Base-by-base conservation (phyloP, 805 yeast species). In the Ogataea salicorniae region DNA sequence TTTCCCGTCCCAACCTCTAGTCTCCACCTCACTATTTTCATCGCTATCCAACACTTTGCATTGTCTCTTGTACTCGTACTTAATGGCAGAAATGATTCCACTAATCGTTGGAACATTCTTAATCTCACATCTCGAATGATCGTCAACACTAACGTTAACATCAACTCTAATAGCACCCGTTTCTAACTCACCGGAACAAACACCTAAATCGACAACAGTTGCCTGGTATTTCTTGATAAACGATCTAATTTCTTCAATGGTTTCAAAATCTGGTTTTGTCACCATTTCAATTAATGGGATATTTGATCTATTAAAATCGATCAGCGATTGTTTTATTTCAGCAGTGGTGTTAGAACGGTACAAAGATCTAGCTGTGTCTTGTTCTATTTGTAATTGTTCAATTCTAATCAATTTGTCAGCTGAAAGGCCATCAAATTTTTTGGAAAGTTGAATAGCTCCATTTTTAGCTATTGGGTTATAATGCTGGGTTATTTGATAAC, bases 81-180 rank as follows among this genome's bases (percentile, higher is more conserved):
- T 74, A 26, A 90, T 76, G 0, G 99, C 97, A 45, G 77, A 79
- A 14, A 77, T 70, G 16, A 92, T 87, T 7, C 95, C 91, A 15
- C 88, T 76, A 0, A 90, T 83, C 31, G 91, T 87, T 9, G 96
- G 86, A 56, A 94, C 69, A 64, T 94, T 94, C 63, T 94, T 94
- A 58, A 94, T 76, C 59, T 94, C 99, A 20, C 92, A 89, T 50
- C 98, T 68, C 38, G 81, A 74, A 47, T 84, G 81, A 16, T 76
- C 77, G 51, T 80, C 79, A 6, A 92, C 81, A 22, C 95, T 86
- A n/a, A 94, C 76, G 55, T 94, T 94, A 9, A 89, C 98, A 61
- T 94, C 99, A 5, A 92, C 94, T 58, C 99, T 75, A 76, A 94
- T 84, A 0, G 97, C 94, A 6, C 99, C 99, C 1, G 90, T 81